These are phyloP conservation scores for Amanita phalloides DNA, from an alignment of 768 basidiomycete genomes.

Conservation along the genomic window DNA sequence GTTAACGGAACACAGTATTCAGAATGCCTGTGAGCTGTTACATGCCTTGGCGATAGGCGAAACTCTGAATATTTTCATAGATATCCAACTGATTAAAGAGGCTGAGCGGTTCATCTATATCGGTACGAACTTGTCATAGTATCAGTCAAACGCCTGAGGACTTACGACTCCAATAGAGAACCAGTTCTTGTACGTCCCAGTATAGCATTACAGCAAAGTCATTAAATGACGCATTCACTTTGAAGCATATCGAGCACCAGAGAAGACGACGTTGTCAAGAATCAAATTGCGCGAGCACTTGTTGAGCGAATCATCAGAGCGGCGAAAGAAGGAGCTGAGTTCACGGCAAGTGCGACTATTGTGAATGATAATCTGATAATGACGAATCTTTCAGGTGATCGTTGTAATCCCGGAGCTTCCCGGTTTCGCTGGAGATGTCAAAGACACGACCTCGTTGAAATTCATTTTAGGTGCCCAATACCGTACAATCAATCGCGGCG, in stretches of 20 bases:
- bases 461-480: conserved; percentile 86
- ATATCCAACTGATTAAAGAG: conserved; percentile 72
- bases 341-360: conserved; percentile 41
- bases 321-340: conserved; percentile 55
- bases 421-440: conserved; percentile 79
- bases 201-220: background rate
- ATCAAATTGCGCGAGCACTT: conserved; percentile 75
- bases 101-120: conserved; percentile 90
- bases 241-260: conserved; percentile 68
- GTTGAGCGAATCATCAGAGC: conserved; percentile 83
- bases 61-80: conserved; percentile 21
- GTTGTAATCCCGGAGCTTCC: conserved; percentile 88
- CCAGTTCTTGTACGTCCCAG: conserved; percentile 68
- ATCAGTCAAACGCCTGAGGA: too few relatives aligned
- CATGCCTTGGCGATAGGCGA: background rate
- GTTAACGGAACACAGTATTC: conserved; percentile 82
- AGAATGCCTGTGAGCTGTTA: conserved; percentile 68
- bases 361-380: background rate
- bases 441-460: conserved; percentile 49
- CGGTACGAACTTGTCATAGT: conserved; percentile 35
- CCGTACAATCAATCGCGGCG: conserved; percentile 85
- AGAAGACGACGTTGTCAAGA: conserved; percentile 57
- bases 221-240: conserved; percentile 6
- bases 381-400: conserved; percentile 44
- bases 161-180: conserved; percentile 39